Percentiles rank a stretch among this genome's conserved stretches.
phyloP scores from a whole-genome alignment of 1,139 yeast genomes.

The Yarrowia galli region DNA sequence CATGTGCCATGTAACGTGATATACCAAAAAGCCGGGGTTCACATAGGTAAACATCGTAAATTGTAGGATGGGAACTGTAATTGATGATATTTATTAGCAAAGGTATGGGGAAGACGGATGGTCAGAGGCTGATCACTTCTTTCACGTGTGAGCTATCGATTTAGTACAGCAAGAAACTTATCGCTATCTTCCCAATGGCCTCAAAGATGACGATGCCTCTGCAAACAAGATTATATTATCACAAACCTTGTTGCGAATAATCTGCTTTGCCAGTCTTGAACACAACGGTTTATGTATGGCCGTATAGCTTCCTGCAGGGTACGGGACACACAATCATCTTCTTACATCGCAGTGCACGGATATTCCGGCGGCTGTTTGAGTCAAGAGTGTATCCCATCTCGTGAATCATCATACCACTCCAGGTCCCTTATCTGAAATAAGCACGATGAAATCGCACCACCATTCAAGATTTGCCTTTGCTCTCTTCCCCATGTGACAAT shows the following conservation, averaged over 20 bases:
- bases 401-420: background rate
- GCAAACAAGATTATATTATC: background rate
- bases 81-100: too few relatives aligned
- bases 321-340: background rate
- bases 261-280: background rate
- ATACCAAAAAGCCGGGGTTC: background rate
- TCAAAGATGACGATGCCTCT: background rate
- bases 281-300: slow-evolving; percentile 9
- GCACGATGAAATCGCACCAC: background rate
- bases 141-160: background rate
- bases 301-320: slow-evolving; percentile 10
- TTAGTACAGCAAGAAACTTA: background rate
- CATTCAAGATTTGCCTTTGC: slow-evolving; percentile 1
- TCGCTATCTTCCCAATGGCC: background rate
- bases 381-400: background rate
- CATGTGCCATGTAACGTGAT: slow-evolving; percentile 20
- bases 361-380: background rate
- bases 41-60: too few relatives aligned
- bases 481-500: slow-evolving; percentile 23
- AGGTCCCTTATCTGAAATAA: background rate
- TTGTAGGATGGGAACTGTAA: background rate
- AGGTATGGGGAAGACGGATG: too few relatives aligned
- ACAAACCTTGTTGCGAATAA: background rate
- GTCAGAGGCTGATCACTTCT: too few relatives aligned
- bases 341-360: background rate